These are phyloP conservation scores for Suaeda aralocaspica DNA, from an alignment of 148 eudicot genomes.

Conservation along the genomic window DNA sequence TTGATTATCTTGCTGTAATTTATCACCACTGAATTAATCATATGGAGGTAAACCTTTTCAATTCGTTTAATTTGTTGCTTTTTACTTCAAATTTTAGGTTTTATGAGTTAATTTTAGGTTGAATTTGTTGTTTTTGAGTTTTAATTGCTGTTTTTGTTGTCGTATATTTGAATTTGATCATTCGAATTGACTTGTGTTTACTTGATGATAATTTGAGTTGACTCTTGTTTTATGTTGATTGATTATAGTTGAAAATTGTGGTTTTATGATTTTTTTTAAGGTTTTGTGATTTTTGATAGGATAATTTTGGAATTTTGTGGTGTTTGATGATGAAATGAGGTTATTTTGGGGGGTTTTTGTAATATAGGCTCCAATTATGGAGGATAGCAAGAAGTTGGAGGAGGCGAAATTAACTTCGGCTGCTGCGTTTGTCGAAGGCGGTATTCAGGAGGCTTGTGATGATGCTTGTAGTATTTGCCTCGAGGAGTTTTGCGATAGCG, in stretches of 20 bases:
- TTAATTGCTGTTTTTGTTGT: neutral
- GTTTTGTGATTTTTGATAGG: neutral
- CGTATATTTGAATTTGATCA: slow-evolving; percentile 12
- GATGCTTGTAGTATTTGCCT: slow-evolving; percentile 84
- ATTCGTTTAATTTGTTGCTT: neutral
- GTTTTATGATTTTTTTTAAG: neutral
- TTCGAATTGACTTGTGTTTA: slow-evolving; percentile 23
- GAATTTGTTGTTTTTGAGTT: neutral
- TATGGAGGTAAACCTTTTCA: slow-evolving; percentile 31
- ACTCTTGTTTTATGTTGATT: neutral
- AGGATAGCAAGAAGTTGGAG: slow-evolving; percentile 44
- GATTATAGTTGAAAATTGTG: neutral
- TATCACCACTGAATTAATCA: neutral
- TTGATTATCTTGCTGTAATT: slow-evolving; percentile 19
- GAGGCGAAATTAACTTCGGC: slow-evolving; percentile 67
- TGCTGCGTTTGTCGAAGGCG: slow-evolving; percentile 87
- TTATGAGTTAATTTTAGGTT: neutral
- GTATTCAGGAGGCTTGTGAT: slow-evolving; percentile 79
- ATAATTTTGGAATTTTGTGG: neutral
- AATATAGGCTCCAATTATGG: slow-evolving; percentile 33
- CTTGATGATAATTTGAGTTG: slow-evolving; percentile 19
- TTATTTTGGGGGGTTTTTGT: slow-evolving; percentile 9
- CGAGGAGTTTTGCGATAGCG: slow-evolving; percentile 69
- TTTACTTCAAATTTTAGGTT: neutral
- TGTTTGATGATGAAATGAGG: neutral